Evolutionary conservation across 2,329 filamentous ascomycete species (phyloP), one percentile per base, ranked within the genome.

Genomic region (Fusarium pininemorale): DNA sequence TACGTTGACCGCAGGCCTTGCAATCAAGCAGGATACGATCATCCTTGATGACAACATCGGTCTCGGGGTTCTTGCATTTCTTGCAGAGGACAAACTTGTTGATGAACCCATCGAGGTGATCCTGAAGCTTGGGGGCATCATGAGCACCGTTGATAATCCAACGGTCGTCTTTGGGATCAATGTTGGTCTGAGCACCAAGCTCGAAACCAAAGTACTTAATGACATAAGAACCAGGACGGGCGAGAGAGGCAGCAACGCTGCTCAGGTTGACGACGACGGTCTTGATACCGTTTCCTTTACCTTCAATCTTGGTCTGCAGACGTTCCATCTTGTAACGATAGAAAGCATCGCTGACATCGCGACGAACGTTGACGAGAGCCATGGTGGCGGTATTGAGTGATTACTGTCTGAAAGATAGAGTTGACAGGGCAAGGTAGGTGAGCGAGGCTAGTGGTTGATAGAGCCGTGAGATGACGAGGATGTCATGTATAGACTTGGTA

Each of bases 291-390:
- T 99, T 99, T 78, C 96, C 96, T 87, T 99, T 99, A 86, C 96
- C 96, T 87, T 99, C 96, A 80, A 99, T 97, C 90, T 99, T 99
- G 84, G 96, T 98, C 89, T 97, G 94, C 83, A 99, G 88, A 80
- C 92, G 93, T 88, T 98, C 96, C 96, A 99, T 99, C 91, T 99
- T 99, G 92, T 99, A 99, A 85, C 96, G 96, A 88, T 99, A 99
- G 91, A 98, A 99, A 87, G 93, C 93, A 87, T 99, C 96, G 89
- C 92, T 93, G 88, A 98, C 93, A 93, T 98, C 96, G 86, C 94
- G 94, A 86, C 95, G 95, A 86, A 98, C 95, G 87, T 99, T 99
- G 91, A 99, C 89, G 87, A 94, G 95, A 90, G 94, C 92, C 96
- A 98, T 98, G 86, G 80, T 95, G 90, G 84, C 87, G 85, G 84